Conservation (phyloP, 495 filamentous ascomycete genomes). For the Daldinia decipiens region DNA sequence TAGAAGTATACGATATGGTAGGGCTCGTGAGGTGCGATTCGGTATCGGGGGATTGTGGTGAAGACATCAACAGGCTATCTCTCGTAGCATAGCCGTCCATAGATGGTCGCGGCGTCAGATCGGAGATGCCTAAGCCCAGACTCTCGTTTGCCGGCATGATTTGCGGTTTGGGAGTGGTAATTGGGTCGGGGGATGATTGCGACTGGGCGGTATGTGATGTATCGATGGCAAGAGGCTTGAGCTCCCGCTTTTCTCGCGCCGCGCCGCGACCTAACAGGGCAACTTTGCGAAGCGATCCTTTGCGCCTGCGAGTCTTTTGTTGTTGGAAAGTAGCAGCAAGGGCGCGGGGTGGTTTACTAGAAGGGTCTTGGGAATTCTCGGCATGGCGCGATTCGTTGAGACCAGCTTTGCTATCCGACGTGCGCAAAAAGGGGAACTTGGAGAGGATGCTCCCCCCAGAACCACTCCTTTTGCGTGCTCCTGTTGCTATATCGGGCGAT, state of each 20-base stretch:
- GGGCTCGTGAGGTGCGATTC: slow-evolving; percentile 61
- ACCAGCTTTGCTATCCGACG: slow-evolving; percentile 55
- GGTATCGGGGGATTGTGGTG: slow-evolving; percentile 32
- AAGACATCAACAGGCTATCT: slow-evolving; percentile 48
- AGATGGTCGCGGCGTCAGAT: slow-evolving; percentile 58
- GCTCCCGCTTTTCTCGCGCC: slow-evolving; percentile 65
- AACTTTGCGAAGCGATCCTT: slow-evolving; percentile 82
- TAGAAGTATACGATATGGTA: slow-evolving; percentile 71
- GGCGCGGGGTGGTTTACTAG: slow-evolving; percentile 50
- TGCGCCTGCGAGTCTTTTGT: slow-evolving; percentile 76
- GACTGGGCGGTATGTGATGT: slow-evolving; percentile 43
- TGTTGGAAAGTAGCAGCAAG: slow-evolving; percentile 67
- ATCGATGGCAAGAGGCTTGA: slow-evolving; percentile 58
- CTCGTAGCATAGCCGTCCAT: slow-evolving; percentile 53
- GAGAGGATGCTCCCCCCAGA: slow-evolving; percentile 70
- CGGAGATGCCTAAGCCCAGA: slow-evolving; percentile 61
- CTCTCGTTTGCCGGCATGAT: slow-evolving; percentile 20
- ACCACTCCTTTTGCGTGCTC: slow-evolving; percentile 69
- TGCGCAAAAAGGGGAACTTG: slow-evolving; percentile 70
- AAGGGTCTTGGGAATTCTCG: slow-evolving; percentile 47
- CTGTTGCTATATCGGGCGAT: slow-evolving; percentile 39
- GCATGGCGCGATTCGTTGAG: slow-evolving; percentile 55
- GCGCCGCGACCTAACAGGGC: slow-evolving; percentile 77
- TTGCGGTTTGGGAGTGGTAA: slow-evolving; percentile 13
- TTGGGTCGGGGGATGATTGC: slow-evolving; percentile 29